These are phyloP conservation scores for Neocallimastix lanati DNA, from an alignment of 192 early-diverging fungal genomes.

Conservation along the genomic window DNA sequence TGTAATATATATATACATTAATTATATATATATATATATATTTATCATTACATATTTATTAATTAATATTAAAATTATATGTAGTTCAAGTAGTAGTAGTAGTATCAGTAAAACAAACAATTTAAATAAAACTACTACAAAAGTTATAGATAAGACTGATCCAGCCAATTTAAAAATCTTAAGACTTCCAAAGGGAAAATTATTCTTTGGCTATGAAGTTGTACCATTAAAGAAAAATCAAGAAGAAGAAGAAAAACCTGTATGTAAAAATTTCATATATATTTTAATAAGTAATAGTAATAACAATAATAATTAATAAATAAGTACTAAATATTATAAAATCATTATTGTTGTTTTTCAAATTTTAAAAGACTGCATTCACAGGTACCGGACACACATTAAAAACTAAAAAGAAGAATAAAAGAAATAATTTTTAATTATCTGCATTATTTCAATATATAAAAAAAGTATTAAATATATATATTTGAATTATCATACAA, in stretches of 20 bases:
- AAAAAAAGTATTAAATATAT: no score
- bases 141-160: not conserved
- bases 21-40: conserved; percentile 2
- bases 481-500: no score
- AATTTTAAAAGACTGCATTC: not conserved
- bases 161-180: not conserved
- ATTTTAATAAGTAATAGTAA: not conserved
- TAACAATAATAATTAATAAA: not conserved
- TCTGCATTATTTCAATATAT: no score
- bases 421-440: not conserved
- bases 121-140: conserved; percentile 60
- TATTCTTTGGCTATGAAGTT: conserved; percentile 37
- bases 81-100: conserved; percentile 12
- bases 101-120: conserved; percentile 60
- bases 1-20: no score
- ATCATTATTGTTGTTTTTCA: no score
- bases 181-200: not conserved
- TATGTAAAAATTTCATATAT: not conserved
- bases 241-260: conserved; percentile 9
- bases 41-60: conserved; percentile 3
- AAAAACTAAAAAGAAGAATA: not conserved
- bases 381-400: not conserved
- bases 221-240: conserved; percentile 38
- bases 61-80: not conserved
- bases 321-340: no score